Conservation (phyloP, 1,139 yeast species). For the Saccharomycopsis hybrid region DNA sequence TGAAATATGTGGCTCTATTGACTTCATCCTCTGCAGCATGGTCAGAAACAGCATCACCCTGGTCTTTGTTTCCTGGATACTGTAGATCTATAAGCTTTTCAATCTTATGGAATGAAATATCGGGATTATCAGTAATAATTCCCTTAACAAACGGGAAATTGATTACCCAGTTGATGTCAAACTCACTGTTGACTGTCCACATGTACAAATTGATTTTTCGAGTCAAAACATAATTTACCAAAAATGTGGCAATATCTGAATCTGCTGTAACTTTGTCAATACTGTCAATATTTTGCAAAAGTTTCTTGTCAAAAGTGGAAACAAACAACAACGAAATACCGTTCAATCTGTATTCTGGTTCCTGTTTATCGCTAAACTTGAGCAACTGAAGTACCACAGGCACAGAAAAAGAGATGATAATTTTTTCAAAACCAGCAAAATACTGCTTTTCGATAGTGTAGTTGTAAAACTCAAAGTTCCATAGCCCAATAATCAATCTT, state of each 20-base stretch:
- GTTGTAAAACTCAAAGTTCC: constrained; percentile 65
- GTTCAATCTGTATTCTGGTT: constrained; percentile 33
- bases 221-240: constrained; percentile 32
- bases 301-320: constrained; percentile 32
- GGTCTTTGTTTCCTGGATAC: no score
- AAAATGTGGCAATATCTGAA: constrained; percentile 27
- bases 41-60: no score
- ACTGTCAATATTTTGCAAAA: neutral
- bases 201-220: constrained; percentile 52
- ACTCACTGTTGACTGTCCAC: constrained; percentile 71
- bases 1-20: neutral
- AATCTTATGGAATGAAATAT: constrained; percentile 3
- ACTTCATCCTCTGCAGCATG: neutral
- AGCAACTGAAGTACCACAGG: constrained; percentile 31
- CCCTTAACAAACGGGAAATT: constrained; percentile 42
- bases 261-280: neutral
- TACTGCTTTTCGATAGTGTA: constrained; percentile 39
- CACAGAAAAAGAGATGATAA: constrained; percentile 46
- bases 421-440: constrained; percentile 37
- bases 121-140: constrained; percentile 55
- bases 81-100: neutral
- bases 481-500: constrained; percentile 69
- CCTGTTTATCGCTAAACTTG: constrained; percentile 28
- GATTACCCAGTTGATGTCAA: constrained; percentile 38
- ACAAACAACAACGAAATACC: constrained; percentile 39